Percentiles rank a stretch among this genome's conserved stretches.
Conservation (phyloP, 2,329 filamentous ascomycete genomes). For the Chrysoporthe puriensis region DNA sequence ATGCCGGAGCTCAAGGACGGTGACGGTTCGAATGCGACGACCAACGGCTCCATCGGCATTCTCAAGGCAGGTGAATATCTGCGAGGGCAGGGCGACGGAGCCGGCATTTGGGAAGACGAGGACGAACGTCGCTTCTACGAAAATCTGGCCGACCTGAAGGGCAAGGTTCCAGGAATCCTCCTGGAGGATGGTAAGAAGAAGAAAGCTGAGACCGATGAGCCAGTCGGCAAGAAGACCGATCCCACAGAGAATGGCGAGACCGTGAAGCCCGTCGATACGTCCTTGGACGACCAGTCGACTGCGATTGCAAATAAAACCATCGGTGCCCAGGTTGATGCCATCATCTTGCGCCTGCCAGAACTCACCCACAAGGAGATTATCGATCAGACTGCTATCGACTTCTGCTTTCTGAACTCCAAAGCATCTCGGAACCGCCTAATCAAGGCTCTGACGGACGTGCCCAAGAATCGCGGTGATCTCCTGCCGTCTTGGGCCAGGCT, state of each 20-base stretch:
- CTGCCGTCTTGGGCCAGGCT: constrained; percentile 90
- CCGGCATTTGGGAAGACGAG: constrained; percentile 98
- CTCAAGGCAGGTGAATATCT: constrained; percentile 94
- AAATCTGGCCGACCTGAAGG: constrained; percentile 91
- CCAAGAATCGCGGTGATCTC: constrained; percentile 89
- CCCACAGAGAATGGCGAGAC: constrained; percentile 51
- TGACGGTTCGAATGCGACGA: constrained; percentile 66
- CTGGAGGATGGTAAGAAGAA: constrained; percentile 96
- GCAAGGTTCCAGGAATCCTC: constrained; percentile 91
- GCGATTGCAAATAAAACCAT: constrained; percentile 97
- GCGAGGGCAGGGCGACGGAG: constrained; percentile 83
- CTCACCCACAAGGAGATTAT: constrained; percentile 89
- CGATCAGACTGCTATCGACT: constrained; percentile 91
- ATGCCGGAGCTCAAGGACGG: constrained; percentile 93
- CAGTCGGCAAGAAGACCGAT: constrained; percentile 76
- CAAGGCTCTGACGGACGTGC: constrained; percentile 91
- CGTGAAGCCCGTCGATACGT: constrained; percentile 54
- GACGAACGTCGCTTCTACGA: constrained; percentile 98
- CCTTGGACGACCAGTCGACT: constrained; percentile 83
- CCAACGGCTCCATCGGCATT: constrained; percentile 82
- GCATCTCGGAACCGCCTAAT: constrained; percentile 92
- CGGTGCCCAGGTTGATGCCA: constrained; percentile 91
- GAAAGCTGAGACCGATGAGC: constrained; percentile 79
- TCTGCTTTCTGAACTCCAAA: constrained; percentile 98
- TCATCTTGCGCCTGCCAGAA: constrained; percentile 86